These are phyloP conservation scores for Collybia sordida DNA, from an alignment of 768 basidiomycete genomes.

Conservation along the genomic window DNA sequence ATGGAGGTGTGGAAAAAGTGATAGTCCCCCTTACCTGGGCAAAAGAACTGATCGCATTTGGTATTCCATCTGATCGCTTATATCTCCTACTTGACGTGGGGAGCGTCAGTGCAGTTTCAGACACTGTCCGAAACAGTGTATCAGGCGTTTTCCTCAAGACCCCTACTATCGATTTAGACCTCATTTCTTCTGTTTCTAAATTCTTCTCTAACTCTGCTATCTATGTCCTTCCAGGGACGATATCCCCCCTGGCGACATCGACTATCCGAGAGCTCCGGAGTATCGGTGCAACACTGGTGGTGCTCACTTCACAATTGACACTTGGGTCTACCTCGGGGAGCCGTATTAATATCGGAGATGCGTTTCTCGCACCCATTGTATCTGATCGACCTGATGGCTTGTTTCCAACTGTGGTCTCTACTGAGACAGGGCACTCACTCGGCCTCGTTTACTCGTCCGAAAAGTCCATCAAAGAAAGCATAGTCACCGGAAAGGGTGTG, in stretches of 20 bases:
- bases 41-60: constrained; percentile 60
- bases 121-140: constrained; percentile 69
- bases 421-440: constrained; percentile 73
- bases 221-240: constrained; percentile 53
- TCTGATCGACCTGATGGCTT: constrained; percentile 92
- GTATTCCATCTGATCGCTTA: constrained; percentile 69
- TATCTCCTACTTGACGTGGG: constrained; percentile 74
- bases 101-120: constrained; percentile 72
- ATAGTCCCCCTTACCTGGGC: constrained; percentile 69
- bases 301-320: constrained; percentile 73
- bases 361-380: constrained; percentile 77
- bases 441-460: constrained; percentile 95
- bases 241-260: constrained; percentile 53
- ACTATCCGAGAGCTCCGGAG: constrained; percentile 60
- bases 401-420: constrained; percentile 89
- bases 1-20: constrained; percentile 78
- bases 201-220: constrained; percentile 69
- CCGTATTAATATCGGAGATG: constrained; percentile 76
- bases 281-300: constrained; percentile 63
- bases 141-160: constrained; percentile 83
- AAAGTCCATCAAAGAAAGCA: constrained; percentile 84
- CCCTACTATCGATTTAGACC: constrained; percentile 66
- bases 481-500: constrained; percentile 85
- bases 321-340: constrained; percentile 48
- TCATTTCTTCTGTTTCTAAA: constrained; percentile 72